Percentiles rank a stretch among this genome's conserved stretches.
These are phyloP conservation scores for Pseudopithomyces maydicus DNA, from an alignment of 2,329 filamentous ascomycete genomes.

Conservation along the genomic window DNA sequence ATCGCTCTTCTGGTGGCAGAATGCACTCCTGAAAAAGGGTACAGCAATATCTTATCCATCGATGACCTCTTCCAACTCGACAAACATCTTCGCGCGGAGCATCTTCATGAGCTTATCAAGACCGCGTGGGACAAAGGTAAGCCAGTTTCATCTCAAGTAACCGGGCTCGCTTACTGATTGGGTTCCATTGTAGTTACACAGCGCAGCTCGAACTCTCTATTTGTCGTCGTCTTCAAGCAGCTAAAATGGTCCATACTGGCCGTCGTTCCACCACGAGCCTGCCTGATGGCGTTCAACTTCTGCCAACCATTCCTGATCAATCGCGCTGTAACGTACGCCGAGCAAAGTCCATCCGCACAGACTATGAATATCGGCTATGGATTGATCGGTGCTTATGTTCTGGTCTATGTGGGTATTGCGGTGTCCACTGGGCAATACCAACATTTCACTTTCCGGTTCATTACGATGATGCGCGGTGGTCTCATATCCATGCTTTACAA, in stretches of 20 bases:
- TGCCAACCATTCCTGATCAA: slow-evolving; percentile 45
- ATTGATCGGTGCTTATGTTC: slow-evolving; percentile 38
- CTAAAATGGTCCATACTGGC: slow-evolving; percentile 39
- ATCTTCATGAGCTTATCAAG: slow-evolving; percentile 46
- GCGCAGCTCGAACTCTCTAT: slow-evolving; percentile 28
- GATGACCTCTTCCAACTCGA: slow-evolving; percentile 54
- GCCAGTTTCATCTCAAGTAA: not conserved
- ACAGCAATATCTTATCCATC: slow-evolving; percentile 48
- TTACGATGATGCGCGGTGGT: slow-evolving; percentile 42
- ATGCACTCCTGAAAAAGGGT: slow-evolving; percentile 57
- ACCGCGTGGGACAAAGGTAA: slow-evolving; percentile 49
- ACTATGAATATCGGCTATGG: slow-evolving; percentile 38
- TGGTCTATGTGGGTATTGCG: slow-evolving; percentile 43
- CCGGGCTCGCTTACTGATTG: slow-evolving; percentile 2
- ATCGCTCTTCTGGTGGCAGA: slow-evolving; percentile 60
- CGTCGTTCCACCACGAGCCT: slow-evolving; percentile 33
- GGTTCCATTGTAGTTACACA: slow-evolving; percentile 15
- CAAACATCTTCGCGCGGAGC: slow-evolving; percentile 50
- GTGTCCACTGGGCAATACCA: slow-evolving; percentile 43
- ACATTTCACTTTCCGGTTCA: slow-evolving; percentile 40
- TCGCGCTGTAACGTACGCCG: slow-evolving; percentile 33
- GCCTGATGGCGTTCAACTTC: slow-evolving; percentile 44
- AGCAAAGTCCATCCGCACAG: slow-evolving; percentile 19
- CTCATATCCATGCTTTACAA: slow-evolving; percentile 44
- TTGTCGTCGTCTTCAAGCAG: slow-evolving; percentile 28